A percentile compares a stretch with the other conserved stretches of the same genome.
Conservation (phyloP, 805 yeast genomes). For the Pichia paraexigua region DNA sequence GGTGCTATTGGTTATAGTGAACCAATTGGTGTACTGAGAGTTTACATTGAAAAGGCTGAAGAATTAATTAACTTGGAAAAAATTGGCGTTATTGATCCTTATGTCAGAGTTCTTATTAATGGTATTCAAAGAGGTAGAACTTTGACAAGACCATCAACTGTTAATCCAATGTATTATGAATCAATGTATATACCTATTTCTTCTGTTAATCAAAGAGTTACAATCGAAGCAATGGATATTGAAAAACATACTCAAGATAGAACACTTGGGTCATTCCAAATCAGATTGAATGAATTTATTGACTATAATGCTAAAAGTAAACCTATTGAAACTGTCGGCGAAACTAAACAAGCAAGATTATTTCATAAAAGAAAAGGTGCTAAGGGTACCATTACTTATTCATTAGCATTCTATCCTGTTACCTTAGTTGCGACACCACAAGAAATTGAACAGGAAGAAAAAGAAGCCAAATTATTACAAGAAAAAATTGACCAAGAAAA, state of each 20-base stretch:
- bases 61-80: constrained; percentile 78
- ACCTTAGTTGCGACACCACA: constrained; percentile 71
- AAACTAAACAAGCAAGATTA: constrained; percentile 52
- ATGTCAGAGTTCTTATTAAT: constrained; percentile 70
- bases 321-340: constrained; percentile 50
- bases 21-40: constrained; percentile 87
- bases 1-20: constrained; percentile 81
- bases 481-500: constrained; percentile 26
- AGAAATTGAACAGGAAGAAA: constrained; percentile 51
- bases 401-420: constrained; percentile 76
- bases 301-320: constrained; percentile 57
- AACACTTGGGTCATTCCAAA: constrained; percentile 73
- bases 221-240: constrained; percentile 89
- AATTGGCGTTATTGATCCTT: constrained; percentile 90
- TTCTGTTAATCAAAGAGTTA: constrained; percentile 71
- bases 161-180: constrained; percentile 82
- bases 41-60: constrained; percentile 60
- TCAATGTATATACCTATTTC: constrained; percentile 74
- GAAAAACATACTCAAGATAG: constrained; percentile 75
- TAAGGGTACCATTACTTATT: constrained; percentile 70
- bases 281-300: constrained; percentile 60
- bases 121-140: constrained; percentile 76
- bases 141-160: constrained; percentile 51
- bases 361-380: constrained; percentile 67
- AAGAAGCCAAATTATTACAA: constrained; percentile 22